Evolutionary conservation across 1,284 basidiomycete species (phyloP).

Genomic region (Schizopora paradoxa): DNA sequence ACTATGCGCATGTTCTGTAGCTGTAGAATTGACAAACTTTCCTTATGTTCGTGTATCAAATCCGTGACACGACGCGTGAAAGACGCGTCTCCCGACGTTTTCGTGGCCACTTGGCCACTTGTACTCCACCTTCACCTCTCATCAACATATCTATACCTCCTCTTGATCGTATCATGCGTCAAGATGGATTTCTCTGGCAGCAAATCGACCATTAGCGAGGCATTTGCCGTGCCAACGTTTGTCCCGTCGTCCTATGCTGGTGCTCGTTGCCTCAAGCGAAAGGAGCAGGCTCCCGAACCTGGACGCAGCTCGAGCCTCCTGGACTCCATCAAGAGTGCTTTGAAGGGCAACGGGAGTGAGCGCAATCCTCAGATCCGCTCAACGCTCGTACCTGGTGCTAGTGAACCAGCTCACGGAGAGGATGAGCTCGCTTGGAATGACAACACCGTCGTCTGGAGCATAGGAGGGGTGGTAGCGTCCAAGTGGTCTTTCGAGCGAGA

Average conservation of each 20-base stretch:
- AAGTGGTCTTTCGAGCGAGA: slow-evolving; percentile 73
- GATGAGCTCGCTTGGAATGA: slow-evolving; percentile 69
- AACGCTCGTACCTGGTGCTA: slow-evolving; percentile 24
- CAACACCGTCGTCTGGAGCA: slow-evolving; percentile 59
- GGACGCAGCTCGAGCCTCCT: slow-evolving; percentile 38
- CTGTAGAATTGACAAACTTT: too few relatives aligned
- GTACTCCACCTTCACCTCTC: too few relatives aligned
- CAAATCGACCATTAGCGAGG: too few relatives aligned
- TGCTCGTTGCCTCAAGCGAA: slow-evolving; percentile 23
- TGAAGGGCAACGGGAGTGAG: slow-evolving; percentile 45
- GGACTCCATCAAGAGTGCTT: slow-evolving; percentile 43
- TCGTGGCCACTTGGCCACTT: too few relatives aligned
- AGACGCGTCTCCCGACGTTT: too few relatives aligned
- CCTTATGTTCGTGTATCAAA: too few relatives aligned
- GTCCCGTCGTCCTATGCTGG: slow-evolving; percentile 31
- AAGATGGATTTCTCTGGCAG: too few relatives aligned
- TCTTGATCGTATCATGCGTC: too few relatives aligned
- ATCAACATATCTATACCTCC: too few relatives aligned
- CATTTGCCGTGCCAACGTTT: slow-evolving; percentile 34
- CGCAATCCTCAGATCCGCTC: slow-evolving; percentile 34
- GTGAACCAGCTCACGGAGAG: slow-evolving; percentile 26
- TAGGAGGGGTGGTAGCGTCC: slow-evolving; percentile 65
- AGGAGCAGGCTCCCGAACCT: slow-evolving; percentile 21
- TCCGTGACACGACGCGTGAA: too few relatives aligned
- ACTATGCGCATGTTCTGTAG: neutral